A percentile compares a stretch with the other conserved stretches of the same genome.
phyloP scores from a whole-genome alignment of 2,329 filamentous ascomycete genomes.

The Apiospora arundinis region DNA sequence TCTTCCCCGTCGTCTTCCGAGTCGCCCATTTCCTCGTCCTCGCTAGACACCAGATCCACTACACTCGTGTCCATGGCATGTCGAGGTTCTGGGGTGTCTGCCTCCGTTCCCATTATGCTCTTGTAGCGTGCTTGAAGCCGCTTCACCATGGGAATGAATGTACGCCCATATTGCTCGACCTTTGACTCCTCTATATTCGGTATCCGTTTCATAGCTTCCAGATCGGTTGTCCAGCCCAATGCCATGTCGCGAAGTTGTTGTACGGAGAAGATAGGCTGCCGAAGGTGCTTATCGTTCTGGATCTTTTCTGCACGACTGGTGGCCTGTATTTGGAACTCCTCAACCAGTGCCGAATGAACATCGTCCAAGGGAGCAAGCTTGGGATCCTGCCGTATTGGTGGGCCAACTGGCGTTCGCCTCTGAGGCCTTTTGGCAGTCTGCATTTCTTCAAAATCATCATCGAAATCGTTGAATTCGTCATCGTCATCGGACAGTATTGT shows the following conservation, averaged over 20 bases:
- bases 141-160: slow-evolving; percentile 65
- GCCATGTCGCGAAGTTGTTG: slow-evolving; percentile 75
- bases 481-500: slow-evolving; percentile 44
- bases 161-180: slow-evolving; percentile 65
- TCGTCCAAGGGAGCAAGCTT: slow-evolving; percentile 60
- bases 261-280: slow-evolving; percentile 70
- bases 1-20: slow-evolving; percentile 29
- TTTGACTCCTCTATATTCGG: slow-evolving; percentile 67
- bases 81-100: not conserved
- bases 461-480: slow-evolving; percentile 51
- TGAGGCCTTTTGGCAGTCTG: slow-evolving; percentile 43
- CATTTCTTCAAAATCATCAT: slow-evolving; percentile 55
- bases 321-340: slow-evolving; percentile 69
- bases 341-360: slow-evolving; percentile 68
- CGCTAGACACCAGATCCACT: slow-evolving; percentile 58
- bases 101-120: slow-evolving; percentile 53
- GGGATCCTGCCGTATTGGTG: slow-evolving; percentile 64
- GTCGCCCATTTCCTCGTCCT: slow-evolving; percentile 30
- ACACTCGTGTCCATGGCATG: slow-evolving; percentile 44
- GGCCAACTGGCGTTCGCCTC: slow-evolving; percentile 52
- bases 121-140: slow-evolving; percentile 53
- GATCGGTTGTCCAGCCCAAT: slow-evolving; percentile 67
- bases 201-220: slow-evolving; percentile 68
- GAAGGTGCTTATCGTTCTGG: slow-evolving; percentile 63
- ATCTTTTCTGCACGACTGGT: slow-evolving; percentile 66